Conservation (phyloP, 2,329 filamentous ascomycete genomes). For the Rutstroemia sp. region DNA sequence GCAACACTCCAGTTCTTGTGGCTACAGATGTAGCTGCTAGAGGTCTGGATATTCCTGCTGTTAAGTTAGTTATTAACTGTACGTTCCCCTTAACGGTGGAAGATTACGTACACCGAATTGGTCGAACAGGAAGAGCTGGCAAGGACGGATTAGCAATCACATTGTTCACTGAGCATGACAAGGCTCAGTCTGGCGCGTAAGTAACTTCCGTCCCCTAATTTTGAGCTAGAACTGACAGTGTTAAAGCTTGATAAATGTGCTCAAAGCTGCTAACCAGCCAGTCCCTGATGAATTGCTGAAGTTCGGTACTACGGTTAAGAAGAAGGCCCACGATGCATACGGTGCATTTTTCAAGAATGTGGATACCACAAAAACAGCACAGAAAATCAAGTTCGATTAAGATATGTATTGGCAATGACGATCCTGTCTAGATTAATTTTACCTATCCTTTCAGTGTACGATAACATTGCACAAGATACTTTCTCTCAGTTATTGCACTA, state of each 20-base stretch:
- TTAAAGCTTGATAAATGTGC: conserved; percentile 77
- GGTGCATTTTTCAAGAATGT: conserved; percentile 93
- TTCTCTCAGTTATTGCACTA: conserved; percentile 48
- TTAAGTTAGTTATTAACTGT: conserved; percentile 83
- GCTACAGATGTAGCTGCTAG: conserved; percentile 94
- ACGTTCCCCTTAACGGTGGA: conserved; percentile 85
- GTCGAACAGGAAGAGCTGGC: conserved; percentile 87
- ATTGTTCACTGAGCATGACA: conserved; percentile 92
- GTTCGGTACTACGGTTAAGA: conserved; percentile 97
- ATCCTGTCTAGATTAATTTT: no score
- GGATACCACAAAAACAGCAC: conserved; percentile 73
- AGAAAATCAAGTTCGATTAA: conserved; percentile 85
- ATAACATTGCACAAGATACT: conserved; percentile 45
- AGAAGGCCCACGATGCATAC: conserved; percentile 93
- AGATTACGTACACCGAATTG: conserved; percentile 96
- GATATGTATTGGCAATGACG: background rate
- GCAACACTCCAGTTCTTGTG: conserved; percentile 74
- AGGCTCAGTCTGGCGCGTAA: conserved; percentile 80
- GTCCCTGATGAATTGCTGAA: conserved; percentile 88
- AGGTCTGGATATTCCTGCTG: conserved; percentile 89
- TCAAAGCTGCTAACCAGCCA: conserved; percentile 84
- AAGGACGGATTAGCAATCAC: conserved; percentile 86
- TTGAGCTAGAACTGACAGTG: no score
- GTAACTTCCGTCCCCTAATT: conserved; percentile 32
- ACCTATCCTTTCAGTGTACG: conserved; percentile 34